These are phyloP conservation scores for Entomortierella parvispora DNA, from an alignment of 192 early-diverging fungal species.

Conservation along the genomic window DNA sequence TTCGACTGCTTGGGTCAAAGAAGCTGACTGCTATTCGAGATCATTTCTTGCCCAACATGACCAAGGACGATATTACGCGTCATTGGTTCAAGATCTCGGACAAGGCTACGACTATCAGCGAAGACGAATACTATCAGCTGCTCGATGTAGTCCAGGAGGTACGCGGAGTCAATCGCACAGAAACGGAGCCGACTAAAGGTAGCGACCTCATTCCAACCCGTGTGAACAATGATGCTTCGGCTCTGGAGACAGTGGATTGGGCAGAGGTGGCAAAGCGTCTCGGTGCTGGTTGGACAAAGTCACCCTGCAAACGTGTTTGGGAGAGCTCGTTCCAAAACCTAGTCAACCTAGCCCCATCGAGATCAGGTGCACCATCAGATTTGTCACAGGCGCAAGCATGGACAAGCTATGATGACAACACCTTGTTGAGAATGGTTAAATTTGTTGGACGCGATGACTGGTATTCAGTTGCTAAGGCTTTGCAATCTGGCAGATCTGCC, in stretches of 20 bases:
- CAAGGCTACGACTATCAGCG: slow-evolving; percentile 20
- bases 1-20: slow-evolving; percentile 30
- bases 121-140: slow-evolving; percentile 26
- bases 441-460: slow-evolving; percentile 39
- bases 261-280: slow-evolving; percentile 15
- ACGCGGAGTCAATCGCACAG: neutral
- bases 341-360: neutral
- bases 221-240: no score
- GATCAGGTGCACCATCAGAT: no score
- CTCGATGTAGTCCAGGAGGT: slow-evolving; percentile 5
- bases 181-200: no score
- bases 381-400: neutral
- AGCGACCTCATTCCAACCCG: no score
- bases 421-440: slow-evolving; percentile 22
- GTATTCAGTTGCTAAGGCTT: slow-evolving; percentile 20
- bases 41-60: slow-evolving; percentile 34
- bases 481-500: slow-evolving; percentile 19
- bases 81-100: slow-evolving; percentile 42
- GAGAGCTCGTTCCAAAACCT: slow-evolving; percentile 32
- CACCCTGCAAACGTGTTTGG: slow-evolving; percentile 34
- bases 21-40: slow-evolving; percentile 20
- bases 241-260: no score
- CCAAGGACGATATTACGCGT: slow-evolving; percentile 31
- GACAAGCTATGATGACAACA: slow-evolving; percentile 12
- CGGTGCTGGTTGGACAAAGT: slow-evolving; percentile 25